phyloP scores from a whole-genome alignment of 2,329 filamentous ascomycete species.

The Sarocladium strictum region DNA sequence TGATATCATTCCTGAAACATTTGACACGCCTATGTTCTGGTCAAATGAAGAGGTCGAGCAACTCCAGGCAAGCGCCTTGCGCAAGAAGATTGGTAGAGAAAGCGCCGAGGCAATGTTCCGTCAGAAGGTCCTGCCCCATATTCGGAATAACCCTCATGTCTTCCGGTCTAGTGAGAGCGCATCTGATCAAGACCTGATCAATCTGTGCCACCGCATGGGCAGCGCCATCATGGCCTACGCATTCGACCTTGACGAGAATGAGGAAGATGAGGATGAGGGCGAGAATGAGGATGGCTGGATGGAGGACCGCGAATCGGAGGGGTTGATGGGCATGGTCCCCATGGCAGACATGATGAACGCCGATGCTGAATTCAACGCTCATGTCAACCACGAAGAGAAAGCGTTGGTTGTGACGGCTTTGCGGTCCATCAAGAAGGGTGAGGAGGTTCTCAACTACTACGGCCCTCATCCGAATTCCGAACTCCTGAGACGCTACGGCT shows the following conservation, averaged over 20 bases:
- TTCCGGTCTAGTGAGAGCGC: conserved; percentile 33
- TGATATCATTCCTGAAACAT: conserved; percentile 61
- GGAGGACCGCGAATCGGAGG: conserved; percentile 52
- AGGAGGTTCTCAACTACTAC: conserved; percentile 86
- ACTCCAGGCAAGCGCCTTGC: conserved; percentile 72
- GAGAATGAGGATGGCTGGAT: conserved; percentile 60
- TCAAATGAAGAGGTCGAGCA: conserved; percentile 59
- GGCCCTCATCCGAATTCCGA: conserved; percentile 79
- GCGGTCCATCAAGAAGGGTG: conserved; percentile 59
- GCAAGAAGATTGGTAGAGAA: conserved; percentile 68
- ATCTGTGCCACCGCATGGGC: conserved; percentile 70
- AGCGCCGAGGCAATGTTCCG: conserved; percentile 66
- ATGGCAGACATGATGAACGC: conserved; percentile 88
- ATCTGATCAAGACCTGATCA: conserved; percentile 39
- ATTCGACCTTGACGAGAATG: conserved; percentile 66
- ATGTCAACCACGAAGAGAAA: conserved; percentile 48
- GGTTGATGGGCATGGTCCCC: conserved; percentile 78
- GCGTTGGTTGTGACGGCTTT: conserved; percentile 66
- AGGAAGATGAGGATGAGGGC: conserved; percentile 51
- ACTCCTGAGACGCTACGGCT: conserved; percentile 78
- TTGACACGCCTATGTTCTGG: conserved; percentile 94
- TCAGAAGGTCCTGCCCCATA: conserved; percentile 42
- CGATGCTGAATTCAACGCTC: conserved; percentile 75
- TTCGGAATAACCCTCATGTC: conserved; percentile 37
- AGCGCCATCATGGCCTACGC: conserved; percentile 90